Conservation (phyloP, 2,329 filamentous ascomycete species). For the Knufia petricola region DNA sequence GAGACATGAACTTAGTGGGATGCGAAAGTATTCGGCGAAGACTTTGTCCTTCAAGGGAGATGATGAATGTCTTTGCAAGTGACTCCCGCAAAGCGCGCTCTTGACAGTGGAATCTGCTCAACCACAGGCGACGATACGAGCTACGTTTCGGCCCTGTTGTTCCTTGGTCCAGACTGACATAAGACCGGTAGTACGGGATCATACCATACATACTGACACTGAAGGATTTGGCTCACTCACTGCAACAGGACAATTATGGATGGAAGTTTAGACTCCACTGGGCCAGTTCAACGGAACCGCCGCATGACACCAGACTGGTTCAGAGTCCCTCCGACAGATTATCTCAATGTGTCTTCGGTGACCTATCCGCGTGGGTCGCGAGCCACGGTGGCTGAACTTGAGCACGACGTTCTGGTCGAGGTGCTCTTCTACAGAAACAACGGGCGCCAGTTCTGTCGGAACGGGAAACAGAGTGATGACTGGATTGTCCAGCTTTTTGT, state of each 20-base stretch:
- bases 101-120: no score
- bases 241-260: neutral
- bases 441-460: neutral
- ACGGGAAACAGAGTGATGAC: neutral
- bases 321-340: slow-evolving; percentile 5
- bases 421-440: neutral
- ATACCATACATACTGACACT: no score
- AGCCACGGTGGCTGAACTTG: slow-evolving; percentile 2
- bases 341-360: slow-evolving; percentile 5
- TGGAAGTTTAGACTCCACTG: neutral
- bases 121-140: no score
- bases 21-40: neutral
- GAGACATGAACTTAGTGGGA: neutral
- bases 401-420: slow-evolving; percentile 4
- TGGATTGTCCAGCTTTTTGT: slow-evolving; percentile 7
- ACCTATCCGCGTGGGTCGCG: slow-evolving; percentile 3
- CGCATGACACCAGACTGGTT: slow-evolving; percentile 9
- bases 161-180: no score
- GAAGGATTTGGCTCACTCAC: no score
- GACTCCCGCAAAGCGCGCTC: no score
- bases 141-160: no score
- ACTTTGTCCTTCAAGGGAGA: neutral
- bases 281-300: slow-evolving; percentile 1
- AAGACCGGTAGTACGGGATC: neutral
- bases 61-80: no score